Evolutionary conservation across 441 rosid genomes (phyloP), one percentile per base, ranked within the genome.

Genomic region (Erodium texanum): DNA sequence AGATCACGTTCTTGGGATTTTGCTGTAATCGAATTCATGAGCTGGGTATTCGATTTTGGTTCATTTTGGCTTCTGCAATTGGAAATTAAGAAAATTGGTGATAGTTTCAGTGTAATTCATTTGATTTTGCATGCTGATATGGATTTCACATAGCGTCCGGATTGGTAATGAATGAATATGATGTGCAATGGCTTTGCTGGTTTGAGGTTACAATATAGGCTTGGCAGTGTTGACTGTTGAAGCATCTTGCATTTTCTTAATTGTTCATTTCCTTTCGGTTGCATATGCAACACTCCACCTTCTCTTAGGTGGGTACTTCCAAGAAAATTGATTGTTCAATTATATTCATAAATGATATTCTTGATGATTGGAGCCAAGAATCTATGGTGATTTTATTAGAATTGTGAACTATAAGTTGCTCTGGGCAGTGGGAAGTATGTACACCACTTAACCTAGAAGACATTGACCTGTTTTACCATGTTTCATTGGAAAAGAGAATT

Each of bases 1-100:
- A 27, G 27, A 78, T 66, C 66, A 69, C 66, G 24, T 56, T 68
- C 66, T 52, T 32, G 56, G 71, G 16, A 52, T 52, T 52, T n/a
- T 52, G 45, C 19, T 52, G 59, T 52, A 1, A 5, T 52, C 9
- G 9, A 16, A 52, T 52, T 52, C 58, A 50, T 50, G 18, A 50
- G 20, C 23, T 29, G 68, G 12, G 2, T 10, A 3, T n/a, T 52
- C 15, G 63, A 61, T 36, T 59, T 69, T n/a, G 15, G 20, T 64
- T 73, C 67, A 11, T 66, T 71, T 68, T 68, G 7, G 24, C 62
- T 68, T 10, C 70, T 24, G 10, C 45, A 38, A 54, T 68, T 71
- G 63, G 59, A 5, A 52, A 16, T 16, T 52, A 8, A 52, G 59
- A n/a, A n/a, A 69, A 68, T 54, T 78, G 19, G 1, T 36, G 24